Evolutionary conservation across 306 rosid species (phyloP).

Genomic region (Gillenia trifoliata): DNA sequence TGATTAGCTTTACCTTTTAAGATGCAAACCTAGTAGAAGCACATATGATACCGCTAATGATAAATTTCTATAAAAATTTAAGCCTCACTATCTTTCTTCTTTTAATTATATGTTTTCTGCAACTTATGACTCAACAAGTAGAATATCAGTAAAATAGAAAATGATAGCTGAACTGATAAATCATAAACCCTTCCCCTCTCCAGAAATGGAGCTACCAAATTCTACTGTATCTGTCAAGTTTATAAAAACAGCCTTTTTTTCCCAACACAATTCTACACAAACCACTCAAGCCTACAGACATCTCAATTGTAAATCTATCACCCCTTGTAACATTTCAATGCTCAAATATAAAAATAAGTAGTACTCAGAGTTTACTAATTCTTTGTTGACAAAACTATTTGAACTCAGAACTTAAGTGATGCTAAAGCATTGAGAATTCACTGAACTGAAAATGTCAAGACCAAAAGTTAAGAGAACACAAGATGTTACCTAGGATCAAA

Average conservation of each 20-base stretch:
- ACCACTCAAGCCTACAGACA: neutral
- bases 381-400: neutral
- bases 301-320: neutral
- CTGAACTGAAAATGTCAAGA: neutral
- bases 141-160: neutral
- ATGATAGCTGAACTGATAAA: neutral
- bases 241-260: neutral
- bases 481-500: conserved; percentile 78
- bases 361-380: neutral
- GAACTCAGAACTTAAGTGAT: neutral
- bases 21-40: neutral
- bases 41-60: neutral
- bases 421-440: neutral
- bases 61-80: neutral
- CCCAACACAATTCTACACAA: neutral
- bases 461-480: neutral
- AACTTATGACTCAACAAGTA: neutral
- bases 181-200: neutral
- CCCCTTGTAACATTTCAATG: neutral
- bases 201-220: neutral
- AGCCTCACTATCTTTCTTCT: neutral
- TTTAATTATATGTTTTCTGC: neutral
- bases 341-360: neutral
- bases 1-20: neutral
- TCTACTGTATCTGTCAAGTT: neutral